Evolutionary conservation across 2,329 filamentous ascomycete genomes (phyloP).

Genomic region (Penicillium digitatum): DNA sequence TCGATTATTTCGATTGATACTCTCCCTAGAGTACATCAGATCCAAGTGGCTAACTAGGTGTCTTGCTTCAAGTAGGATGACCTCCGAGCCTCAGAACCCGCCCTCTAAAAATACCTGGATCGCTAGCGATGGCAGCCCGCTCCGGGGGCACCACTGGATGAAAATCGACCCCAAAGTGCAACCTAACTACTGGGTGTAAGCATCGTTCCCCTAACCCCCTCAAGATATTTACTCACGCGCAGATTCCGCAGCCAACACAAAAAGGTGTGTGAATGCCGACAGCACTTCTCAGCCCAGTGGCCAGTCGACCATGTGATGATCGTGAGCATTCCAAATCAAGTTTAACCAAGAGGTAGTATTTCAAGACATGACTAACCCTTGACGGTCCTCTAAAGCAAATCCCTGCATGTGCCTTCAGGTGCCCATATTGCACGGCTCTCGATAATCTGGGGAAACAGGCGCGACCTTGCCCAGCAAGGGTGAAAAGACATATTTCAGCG

Average conservation of each 20-base stretch:
- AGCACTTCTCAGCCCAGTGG: background rate
- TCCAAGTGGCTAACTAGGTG: background rate
- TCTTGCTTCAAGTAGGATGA: background rate
- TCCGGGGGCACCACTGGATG: background rate
- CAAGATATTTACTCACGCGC: background rate
- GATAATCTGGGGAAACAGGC: background rate
- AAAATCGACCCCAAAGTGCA: background rate
- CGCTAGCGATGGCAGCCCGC: background rate
- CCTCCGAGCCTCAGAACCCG: background rate
- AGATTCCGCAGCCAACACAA: background rate
- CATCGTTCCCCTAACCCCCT: background rate
- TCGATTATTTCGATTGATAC: background rate
- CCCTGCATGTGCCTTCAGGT: background rate
- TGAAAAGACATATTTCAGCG: background rate
- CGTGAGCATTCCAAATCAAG: background rate
- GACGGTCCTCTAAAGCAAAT: background rate
- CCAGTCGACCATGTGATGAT: background rate
- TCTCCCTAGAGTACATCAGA: background rate
- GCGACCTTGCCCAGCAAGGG: background rate
- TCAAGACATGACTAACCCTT: background rate
- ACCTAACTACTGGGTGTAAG: slow-evolving; percentile 1
- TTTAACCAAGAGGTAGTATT: no score
- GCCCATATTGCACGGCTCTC: background rate
- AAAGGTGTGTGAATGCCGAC: background rate
- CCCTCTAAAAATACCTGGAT: background rate